A percentile compares a stretch with the other conserved stretches of the same genome.
Evolutionary conservation across 139 green algal species (phyloP).

Genomic region (Tetraselmis chui): DNA sequence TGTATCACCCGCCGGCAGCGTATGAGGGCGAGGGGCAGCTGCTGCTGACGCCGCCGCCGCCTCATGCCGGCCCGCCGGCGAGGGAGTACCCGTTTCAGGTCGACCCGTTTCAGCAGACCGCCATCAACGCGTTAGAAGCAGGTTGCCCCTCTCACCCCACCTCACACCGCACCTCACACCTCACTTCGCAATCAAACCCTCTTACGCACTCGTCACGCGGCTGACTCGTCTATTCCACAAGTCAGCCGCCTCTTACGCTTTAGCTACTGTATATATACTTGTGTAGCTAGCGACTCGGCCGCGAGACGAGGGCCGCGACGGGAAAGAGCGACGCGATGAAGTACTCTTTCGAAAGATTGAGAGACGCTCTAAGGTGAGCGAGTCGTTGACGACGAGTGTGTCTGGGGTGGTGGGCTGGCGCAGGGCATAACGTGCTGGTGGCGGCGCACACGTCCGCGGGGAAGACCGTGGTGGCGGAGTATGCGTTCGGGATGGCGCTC

Average conservation of each 20-base stretch:
- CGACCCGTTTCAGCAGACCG: slow-evolving; percentile 74
- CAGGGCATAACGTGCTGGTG: slow-evolving; percentile 60
- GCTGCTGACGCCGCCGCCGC: neutral
- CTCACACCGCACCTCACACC: no score
- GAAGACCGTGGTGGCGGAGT: slow-evolving; percentile 79
- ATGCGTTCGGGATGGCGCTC: slow-evolving; percentile 77
- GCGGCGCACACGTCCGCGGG: slow-evolving; percentile 77
- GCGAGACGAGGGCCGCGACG: no score
- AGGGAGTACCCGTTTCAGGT: slow-evolving; percentile 59
- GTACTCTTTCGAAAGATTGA: no score
- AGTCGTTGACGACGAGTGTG: no score
- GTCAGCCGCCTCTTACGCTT: no score
- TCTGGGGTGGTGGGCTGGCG: slow-evolving; percentile 18
- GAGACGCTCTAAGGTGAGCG: no score
- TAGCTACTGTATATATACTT: no score
- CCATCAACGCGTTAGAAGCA: slow-evolving; percentile 61
- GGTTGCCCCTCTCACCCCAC: no score
- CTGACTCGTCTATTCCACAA: no score
- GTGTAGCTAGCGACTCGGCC: no score
- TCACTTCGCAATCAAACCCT: no score
- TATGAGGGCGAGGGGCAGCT: neutral
- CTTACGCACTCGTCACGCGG: no score
- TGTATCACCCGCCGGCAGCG: slow-evolving; percentile 24
- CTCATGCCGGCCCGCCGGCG: slow-evolving; percentile 10
- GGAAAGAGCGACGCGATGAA: slow-evolving; percentile 27